Base-by-base conservation (phyloP, 441 rosid genomes). In the Theobroma grandiflorum region DNA sequence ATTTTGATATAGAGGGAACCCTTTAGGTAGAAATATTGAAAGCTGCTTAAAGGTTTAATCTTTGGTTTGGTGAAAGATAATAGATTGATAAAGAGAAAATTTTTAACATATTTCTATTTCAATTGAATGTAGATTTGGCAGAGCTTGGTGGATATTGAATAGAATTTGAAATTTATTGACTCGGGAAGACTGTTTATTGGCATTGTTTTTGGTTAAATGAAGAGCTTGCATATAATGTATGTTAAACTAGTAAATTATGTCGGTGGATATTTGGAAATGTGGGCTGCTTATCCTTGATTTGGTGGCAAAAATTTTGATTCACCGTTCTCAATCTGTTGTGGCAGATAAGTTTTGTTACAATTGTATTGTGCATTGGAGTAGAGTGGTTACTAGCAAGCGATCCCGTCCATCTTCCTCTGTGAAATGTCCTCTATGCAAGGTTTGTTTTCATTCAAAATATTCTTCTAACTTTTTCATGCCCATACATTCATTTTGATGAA, bases 391-490 rank as follows among this genome's bases (percentile, higher is more conserved):
- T 4, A 81, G 87, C 84, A 94, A 89, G 84, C 84, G 83, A 70
- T 82, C 88, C 38, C 77, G 79, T 77, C 74, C 79, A 26, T 84
- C 86, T 12, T 83, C 90, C 42, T 91, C 94, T 72, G 81, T 94
- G 12, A 89, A 86, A 62, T 97, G 99, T 83, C 99, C 99, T 74
- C 78, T 95, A 64, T 97, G 99, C 89, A 97, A 95, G 98, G 98
- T 95, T 78, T 81, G 85, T 78, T 73, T 15, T 86, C 37, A 9
- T 47, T 40, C 7, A 26, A 8, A 58, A 33, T 16, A 3, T 22
- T 79, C 63, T 42, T 72, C 72, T 26, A 53, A 40, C 35, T 53
- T 74, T 50, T 55, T 72, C 74, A 65, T 4, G 33, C 14, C 16
- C 12, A 4, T 9, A 5, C 1, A 26, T 22, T 78, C 31, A 16